phyloP scores from a whole-genome alignment of 345 rosid species.

The Reutealis trisperma region DNA sequence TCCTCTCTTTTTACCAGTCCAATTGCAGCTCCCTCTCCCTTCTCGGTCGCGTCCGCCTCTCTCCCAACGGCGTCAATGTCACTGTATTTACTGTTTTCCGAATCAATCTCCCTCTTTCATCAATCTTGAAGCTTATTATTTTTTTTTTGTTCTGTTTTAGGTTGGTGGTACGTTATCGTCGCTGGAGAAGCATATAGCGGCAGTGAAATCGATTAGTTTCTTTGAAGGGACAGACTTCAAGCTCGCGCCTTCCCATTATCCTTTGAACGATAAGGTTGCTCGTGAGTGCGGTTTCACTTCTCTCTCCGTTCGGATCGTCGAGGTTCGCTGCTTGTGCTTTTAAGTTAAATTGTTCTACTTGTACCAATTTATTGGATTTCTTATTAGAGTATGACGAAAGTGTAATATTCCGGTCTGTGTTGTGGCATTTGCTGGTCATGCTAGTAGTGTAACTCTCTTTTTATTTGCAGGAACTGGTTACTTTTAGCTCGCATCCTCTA shows the following conservation, averaged over 20 bases:
- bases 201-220: conserved; percentile 46
- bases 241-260: conserved; percentile 73
- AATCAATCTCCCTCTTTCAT: neutral
- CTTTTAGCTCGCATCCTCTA: conserved; percentile 68
- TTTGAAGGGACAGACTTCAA: conserved; percentile 93
- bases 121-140: neutral
- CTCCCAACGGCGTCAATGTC: conserved; percentile 82
- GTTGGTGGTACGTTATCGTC: conserved; percentile 72
- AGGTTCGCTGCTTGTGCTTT: conserved; percentile 39
- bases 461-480: conserved; percentile 73
- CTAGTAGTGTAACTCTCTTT: neutral
- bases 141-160: conserved; percentile 36
- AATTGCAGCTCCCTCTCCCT: conserved; percentile 69
- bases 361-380: neutral
- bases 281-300: conserved; percentile 87
- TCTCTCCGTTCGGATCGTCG: conserved; percentile 76
- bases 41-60: conserved; percentile 87
- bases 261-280: conserved; percentile 69
- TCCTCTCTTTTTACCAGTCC: conserved; percentile 70
- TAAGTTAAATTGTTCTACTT: neutral
- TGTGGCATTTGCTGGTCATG: neutral
- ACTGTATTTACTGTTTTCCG: conserved; percentile 44
- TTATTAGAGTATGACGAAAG: neutral
- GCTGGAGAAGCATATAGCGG: conserved; percentile 65
- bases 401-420: neutral